Conservation (phyloP, 164 flowering plant species). For the Nelumbo lutea region DNA sequence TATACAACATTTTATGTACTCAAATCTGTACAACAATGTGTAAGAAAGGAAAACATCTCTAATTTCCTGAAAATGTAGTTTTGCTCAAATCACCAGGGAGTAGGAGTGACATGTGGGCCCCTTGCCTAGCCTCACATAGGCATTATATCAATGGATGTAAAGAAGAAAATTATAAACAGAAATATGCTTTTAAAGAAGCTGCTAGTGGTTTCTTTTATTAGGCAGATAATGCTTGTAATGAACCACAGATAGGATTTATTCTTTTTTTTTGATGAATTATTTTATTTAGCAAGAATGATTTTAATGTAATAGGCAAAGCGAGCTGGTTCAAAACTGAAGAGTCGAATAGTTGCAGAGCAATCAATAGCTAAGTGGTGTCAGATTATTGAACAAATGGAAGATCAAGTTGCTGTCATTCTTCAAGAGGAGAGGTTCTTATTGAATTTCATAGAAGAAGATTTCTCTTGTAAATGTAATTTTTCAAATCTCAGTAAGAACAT, state of each 20-base stretch:
- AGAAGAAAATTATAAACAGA: too few relatives aligned
- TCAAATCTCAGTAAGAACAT: not conserved
- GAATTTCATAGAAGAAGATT: not conserved
- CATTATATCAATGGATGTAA: too few relatives aligned
- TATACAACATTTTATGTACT: too few relatives aligned
- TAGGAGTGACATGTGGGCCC: too few relatives aligned
- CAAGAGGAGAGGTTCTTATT: constrained; percentile 74
- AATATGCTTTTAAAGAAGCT: not conserved
- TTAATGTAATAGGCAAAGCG: constrained; percentile 52
- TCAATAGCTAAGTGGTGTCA: constrained; percentile 79
- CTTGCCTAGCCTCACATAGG: too few relatives aligned
- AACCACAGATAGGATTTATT: too few relatives aligned
- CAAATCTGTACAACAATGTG: too few relatives aligned
- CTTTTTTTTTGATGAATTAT: not conserved
- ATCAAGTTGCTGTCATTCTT: constrained; percentile 65
- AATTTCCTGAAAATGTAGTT: too few relatives aligned
- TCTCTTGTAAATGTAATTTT: not conserved
- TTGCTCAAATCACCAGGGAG: too few relatives aligned
- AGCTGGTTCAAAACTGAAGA: constrained; percentile 81
- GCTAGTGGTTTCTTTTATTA: not conserved
- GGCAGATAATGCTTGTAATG: too few relatives aligned
- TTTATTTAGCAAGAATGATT: constrained; percentile 1
- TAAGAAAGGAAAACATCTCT: too few relatives aligned
- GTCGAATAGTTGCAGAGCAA: constrained; percentile 79
- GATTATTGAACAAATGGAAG: constrained; percentile 85